Percentiles rank a stretch among this genome's conserved stretches.
Conservation (phyloP, 2,329 filamentous ascomycete species). For the Whalleya microplaca region DNA sequence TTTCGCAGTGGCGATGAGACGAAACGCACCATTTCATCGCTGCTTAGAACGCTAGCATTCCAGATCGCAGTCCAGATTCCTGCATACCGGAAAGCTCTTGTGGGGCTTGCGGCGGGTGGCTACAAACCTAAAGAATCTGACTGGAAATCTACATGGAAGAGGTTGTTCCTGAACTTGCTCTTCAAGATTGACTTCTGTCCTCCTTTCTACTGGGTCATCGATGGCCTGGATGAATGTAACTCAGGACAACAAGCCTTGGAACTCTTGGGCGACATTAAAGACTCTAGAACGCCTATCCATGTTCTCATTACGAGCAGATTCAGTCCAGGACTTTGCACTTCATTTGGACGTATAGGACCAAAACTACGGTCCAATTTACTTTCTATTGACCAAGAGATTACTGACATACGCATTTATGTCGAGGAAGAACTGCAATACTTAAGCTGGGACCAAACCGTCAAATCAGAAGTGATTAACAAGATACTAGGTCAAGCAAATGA, state of each 20-base stretch:
- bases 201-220: slow-evolving; percentile 44
- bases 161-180: slow-evolving; percentile 36
- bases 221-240: slow-evolving; percentile 44
- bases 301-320: slow-evolving; percentile 38
- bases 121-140: slow-evolving; percentile 30
- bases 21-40: slow-evolving; percentile 21
- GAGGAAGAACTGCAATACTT: slow-evolving; percentile 26
- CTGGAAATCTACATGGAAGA: slow-evolving; percentile 36
- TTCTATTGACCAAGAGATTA: slow-evolving; percentile 13
- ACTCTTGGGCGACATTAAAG: slow-evolving; percentile 32
- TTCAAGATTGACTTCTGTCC: slow-evolving; percentile 26
- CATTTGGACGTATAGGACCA: slow-evolving; percentile 18
- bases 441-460: slow-evolving; percentile 13
- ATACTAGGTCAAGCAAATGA: slow-evolving; percentile 6
- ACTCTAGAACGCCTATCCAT: slow-evolving; percentile 27
- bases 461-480: slow-evolving; percentile 18
- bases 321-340: slow-evolving; percentile 24
- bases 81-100: slow-evolving; percentile 25
- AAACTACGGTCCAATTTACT: slow-evolving; percentile 1
- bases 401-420: slow-evolving; percentile 28
- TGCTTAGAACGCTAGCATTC: slow-evolving; percentile 38
- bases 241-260: slow-evolving; percentile 31
- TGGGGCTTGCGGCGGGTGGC: slow-evolving; percentile 29
- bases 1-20: slow-evolving; percentile 13
- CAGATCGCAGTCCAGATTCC: slow-evolving; percentile 33